Evolutionary conservation across 1,284 basidiomycete species (phyloP), one percentile per base, ranked within the genome.

Genomic region (Puccinia horiana): DNA sequence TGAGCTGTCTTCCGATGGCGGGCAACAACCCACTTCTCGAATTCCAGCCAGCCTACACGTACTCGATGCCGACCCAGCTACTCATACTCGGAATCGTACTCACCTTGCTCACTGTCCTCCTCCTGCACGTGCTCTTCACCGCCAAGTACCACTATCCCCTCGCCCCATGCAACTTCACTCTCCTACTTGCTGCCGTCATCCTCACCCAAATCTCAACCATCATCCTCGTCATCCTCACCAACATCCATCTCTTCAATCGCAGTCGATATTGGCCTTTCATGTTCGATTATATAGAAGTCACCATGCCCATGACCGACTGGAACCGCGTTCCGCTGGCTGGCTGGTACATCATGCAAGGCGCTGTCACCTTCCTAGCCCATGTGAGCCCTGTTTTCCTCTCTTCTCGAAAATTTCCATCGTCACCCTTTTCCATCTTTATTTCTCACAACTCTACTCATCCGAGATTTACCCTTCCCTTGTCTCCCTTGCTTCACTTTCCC

Each of bases 61-160:
- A 92, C 84, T 95, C 94, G 0, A 91, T 98, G 47, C 95, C 96
- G 0, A 91, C 96, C 0, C 97, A 99, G 86, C 92, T 98, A 72
- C 90, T 97, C 83, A 89, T 96, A 78, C 92, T 91, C 5, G 95
- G 95, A 70, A 91, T 98, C 85, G 92, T 95, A 32, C 88, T 97
- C 83, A 94, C 96, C 0, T 91, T 99, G 82, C 91, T 94, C 67
- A 89, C 90, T 70, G 92, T 98, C n/a, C 91, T 99, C 42, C 89
- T 96, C 85, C 91, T 96, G 83, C 95, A 98, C 85, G 91, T 99
- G 83, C 87, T 95, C 83, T 98, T 99, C 88, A 98, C 97, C 26
- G 93, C 93, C 0, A 94, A 96, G 86, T 98, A 98, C 85, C 96
- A 99, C 88, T 94, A 93, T 90, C 94, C 95, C 0, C 92, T 99